Evolutionary conservation across 2,329 filamentous ascomycete genomes (phyloP).

Genomic region (Talaromyces sp.): DNA sequence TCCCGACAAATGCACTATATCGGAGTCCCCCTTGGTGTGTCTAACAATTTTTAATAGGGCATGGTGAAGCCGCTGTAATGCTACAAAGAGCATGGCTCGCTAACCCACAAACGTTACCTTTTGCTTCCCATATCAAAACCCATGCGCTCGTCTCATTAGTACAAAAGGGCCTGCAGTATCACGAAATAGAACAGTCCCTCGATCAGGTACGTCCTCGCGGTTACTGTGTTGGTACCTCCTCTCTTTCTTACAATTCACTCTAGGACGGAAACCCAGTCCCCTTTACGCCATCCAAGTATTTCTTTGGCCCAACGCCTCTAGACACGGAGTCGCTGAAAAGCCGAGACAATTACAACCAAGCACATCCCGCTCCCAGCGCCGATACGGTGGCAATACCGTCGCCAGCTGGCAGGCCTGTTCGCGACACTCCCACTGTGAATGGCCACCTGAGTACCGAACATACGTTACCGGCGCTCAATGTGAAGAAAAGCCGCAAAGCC

Average conservation of each 20-base stretch:
- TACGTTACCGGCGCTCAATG: conserved; percentile 23
- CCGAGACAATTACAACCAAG: conserved; percentile 20
- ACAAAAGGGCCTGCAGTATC: conserved; percentile 58
- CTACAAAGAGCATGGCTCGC: conserved; percentile 60
- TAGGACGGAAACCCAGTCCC: conserved; percentile 35
- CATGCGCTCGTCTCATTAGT: conserved; percentile 59
- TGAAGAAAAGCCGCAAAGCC: conserved; percentile 30
- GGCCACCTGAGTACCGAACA: conserved; percentile 30
- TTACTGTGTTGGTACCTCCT: not conserved
- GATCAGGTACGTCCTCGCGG: conserved; percentile 39
- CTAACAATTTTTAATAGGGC: conserved; percentile 37
- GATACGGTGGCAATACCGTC: conserved; percentile 21
- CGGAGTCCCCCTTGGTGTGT: conserved; percentile 10
- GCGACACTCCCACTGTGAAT: conserved; percentile 31
- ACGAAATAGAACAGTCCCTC: conserved; percentile 47
- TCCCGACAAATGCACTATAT: not conserved
- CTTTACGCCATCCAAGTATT: conserved; percentile 37
- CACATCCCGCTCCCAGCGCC: conserved; percentile 23
- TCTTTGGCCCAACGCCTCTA: conserved; percentile 43
- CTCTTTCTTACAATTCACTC: conserved; percentile 18
- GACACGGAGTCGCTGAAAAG: conserved; percentile 26
- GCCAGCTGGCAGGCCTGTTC: conserved; percentile 28
- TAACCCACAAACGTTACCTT: conserved; percentile 58
- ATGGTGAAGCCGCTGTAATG: conserved; percentile 56
- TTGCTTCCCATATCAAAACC: conserved; percentile 55